Percentiles rank a stretch among this genome's conserved stretches.
phyloP scores from a whole-genome alignment of 2,329 filamentous ascomycete species.

The Escovopsis sp. region DNA sequence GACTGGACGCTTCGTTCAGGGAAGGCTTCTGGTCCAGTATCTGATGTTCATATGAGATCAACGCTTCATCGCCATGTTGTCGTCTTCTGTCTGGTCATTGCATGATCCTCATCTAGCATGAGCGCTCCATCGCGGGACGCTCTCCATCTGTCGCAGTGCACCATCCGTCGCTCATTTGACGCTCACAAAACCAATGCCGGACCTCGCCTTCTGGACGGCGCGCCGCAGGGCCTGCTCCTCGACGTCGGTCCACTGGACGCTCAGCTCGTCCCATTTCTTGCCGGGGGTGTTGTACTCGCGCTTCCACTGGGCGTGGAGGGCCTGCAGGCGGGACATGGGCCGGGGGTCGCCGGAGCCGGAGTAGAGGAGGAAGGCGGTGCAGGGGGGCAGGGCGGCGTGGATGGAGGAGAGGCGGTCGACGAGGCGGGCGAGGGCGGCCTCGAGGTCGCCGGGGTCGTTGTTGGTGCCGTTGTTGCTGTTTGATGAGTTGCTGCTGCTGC shows the following conservation, averaged over 20 bases:
- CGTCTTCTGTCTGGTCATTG: too few species aligned
- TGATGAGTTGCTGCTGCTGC: conserved; percentile 16
- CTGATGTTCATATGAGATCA: too few species aligned
- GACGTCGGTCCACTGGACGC: conserved; percentile 50
- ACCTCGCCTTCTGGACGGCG: conserved; percentile 40
- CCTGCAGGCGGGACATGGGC: conserved; percentile 46
- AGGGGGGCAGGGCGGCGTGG: conserved; percentile 43
- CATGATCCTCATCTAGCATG: too few species aligned
- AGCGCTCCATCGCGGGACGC: too few species aligned
- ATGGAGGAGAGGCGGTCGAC: conserved; percentile 37
- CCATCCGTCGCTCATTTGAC: conserved; percentile 47
- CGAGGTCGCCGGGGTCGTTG: conserved; percentile 19
- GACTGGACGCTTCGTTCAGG: too few species aligned
- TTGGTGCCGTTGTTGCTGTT: conserved; percentile 4
- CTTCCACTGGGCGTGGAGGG: conserved; percentile 43
- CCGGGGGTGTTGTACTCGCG: conserved; percentile 48
- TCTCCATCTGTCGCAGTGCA: too few species aligned
- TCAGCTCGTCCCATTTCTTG: conserved; percentile 50
- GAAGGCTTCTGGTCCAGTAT: too few species aligned
- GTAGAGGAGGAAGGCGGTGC: conserved; percentile 49
- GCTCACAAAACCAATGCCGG: conserved; percentile 47
- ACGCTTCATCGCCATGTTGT: too few species aligned
- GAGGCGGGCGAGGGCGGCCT: conserved; percentile 30
- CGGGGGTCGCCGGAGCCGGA: conserved; percentile 54
- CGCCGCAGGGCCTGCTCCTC: conserved; percentile 47